Base-by-base conservation (phyloP, 2,329 filamentous ascomycete species). In the Amauroascus verrucosus region DNA sequence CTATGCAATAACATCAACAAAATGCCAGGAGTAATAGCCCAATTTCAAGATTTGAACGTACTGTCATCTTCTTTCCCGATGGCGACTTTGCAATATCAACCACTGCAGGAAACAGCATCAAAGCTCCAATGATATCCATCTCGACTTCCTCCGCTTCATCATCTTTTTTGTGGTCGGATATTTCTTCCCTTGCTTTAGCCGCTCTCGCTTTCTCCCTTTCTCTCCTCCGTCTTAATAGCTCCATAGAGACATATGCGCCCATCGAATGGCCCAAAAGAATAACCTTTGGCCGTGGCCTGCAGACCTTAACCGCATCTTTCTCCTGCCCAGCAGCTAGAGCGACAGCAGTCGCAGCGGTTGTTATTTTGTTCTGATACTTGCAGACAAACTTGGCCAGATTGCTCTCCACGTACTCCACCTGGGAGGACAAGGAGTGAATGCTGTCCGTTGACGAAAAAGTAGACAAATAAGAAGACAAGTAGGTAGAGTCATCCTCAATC, bases 231-330 rank as follows among this genome's bases (percentile, higher is more conserved):
- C 81, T 73, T 46, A 86, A 77, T 28, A 86, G 69, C 64, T 89
- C 84, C 58, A 88, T 78, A 2, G 78, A 71, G 18, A 90, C 83
- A 64, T 86, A 90, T 8, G 80, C 73, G 22, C 86, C 86, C 1
- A 90, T 83, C 0, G 84, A 88, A 67, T 90, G 86, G 3, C 85
- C 86, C 48, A 85, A 77, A 14, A 90, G 69, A 6, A 88, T 74
- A 16, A 88, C 77, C 48, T 70, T 69, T 4, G 53, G 49, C 30
- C 56, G 26, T 13, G 65, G 59, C 43, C 45, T 53, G 46, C 52
- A 14, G 20, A 49, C 9, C 11, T 30, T 2, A 32, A 38, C 28
- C 32, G 14, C 37, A 35, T 40, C 46, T 46, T 48, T 40, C 26
- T 35, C 45, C 33, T 46, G 51, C 37, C 44, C 47, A n/a, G 13